A percentile compares a stretch with the other conserved stretches of the same genome.
These are phyloP conservation scores for Monosporascus sp. DNA, from an alignment of 2,329 filamentous ascomycete genomes.

Conservation along the genomic window DNA sequence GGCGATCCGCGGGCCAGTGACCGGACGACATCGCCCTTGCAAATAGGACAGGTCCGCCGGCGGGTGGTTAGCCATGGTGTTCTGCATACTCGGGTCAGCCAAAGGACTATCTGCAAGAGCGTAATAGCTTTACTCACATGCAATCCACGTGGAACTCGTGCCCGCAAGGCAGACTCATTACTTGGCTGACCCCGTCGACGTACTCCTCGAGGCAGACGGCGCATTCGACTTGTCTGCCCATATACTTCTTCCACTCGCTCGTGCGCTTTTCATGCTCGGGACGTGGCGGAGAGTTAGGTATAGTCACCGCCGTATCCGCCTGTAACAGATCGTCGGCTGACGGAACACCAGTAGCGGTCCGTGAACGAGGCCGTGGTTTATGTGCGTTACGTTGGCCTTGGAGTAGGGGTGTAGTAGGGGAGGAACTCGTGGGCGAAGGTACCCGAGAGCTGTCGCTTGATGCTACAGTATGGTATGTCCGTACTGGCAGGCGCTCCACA, in stretches of 20 bases:
- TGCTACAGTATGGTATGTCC: constrained; percentile 86
- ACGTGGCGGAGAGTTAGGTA: constrained; percentile 30
- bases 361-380: constrained; percentile 56
- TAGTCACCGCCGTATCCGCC: constrained; percentile 37
- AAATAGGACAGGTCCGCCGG: constrained; percentile 95
- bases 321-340: constrained; percentile 44
- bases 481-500: constrained; percentile 88
- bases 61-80: constrained; percentile 96
- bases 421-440: constrained; percentile 60
- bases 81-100: constrained; percentile 42
- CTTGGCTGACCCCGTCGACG: constrained; percentile 84
- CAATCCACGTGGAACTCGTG: constrained; percentile 97
- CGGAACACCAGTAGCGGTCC: constrained; percentile 58
- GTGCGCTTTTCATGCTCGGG: constrained; percentile 47
- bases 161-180: constrained; percentile 96
- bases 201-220: constrained; percentile 97
- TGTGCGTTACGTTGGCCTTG: constrained; percentile 46
- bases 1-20: constrained; percentile 53
- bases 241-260: constrained; percentile 61
- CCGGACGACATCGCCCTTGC: constrained; percentile 91
- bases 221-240: constrained; percentile 74
- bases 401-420: constrained; percentile 75
- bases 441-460: constrained; percentile 54
- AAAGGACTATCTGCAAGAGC: not conserved
- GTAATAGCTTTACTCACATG: constrained; percentile 62